Percentiles rank a stretch among this genome's conserved stretches.
phyloP scores from a whole-genome alignment of 257 asterid genomes.

The Henckelia pumila region DNA sequence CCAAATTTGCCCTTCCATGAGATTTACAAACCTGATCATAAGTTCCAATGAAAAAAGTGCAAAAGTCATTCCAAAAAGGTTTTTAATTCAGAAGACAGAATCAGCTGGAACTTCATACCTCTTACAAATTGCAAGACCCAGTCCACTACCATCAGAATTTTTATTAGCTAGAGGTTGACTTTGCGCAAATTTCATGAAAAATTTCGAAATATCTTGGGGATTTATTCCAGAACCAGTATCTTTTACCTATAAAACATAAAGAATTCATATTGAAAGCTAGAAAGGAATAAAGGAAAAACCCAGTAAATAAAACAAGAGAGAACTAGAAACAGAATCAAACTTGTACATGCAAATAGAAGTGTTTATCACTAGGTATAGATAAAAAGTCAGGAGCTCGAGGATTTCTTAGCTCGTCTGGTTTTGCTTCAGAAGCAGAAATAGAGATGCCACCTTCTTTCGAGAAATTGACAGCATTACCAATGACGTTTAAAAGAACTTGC shows the following conservation, averaged over 20 bases:
- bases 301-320: background rate
- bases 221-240: slow-evolving; percentile 69
- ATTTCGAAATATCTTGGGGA: slow-evolving; percentile 51
- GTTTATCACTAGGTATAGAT: slow-evolving; percentile 42
- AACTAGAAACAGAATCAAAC: slow-evolving; percentile 26
- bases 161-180: slow-evolving; percentile 33
- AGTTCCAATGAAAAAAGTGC: too few relatives aligned
- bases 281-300: too few relatives aligned
- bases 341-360: slow-evolving; percentile 65
- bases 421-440: slow-evolving; percentile 55
- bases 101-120: slow-evolving; percentile 36
- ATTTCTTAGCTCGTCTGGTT: slow-evolving; percentile 50
- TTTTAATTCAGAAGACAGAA: too few relatives aligned
- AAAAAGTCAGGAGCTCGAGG: slow-evolving; percentile 41
- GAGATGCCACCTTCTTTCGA: slow-evolving; percentile 57
- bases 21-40: slow-evolving; percentile 49
- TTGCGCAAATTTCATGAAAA: slow-evolving; percentile 56
- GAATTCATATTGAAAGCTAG: too few relatives aligned
- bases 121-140: slow-evolving; percentile 76
- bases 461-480: slow-evolving; percentile 73
- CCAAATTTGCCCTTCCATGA: slow-evolving; percentile 70
- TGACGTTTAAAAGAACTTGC: slow-evolving; percentile 52
- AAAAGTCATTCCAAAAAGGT: too few relatives aligned
- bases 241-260: slow-evolving; percentile 36
- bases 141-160: slow-evolving; percentile 42